phyloP scores from a whole-genome alignment of 1,284 basidiomycete genomes.

The Ceratobasidium sp. region DNA sequence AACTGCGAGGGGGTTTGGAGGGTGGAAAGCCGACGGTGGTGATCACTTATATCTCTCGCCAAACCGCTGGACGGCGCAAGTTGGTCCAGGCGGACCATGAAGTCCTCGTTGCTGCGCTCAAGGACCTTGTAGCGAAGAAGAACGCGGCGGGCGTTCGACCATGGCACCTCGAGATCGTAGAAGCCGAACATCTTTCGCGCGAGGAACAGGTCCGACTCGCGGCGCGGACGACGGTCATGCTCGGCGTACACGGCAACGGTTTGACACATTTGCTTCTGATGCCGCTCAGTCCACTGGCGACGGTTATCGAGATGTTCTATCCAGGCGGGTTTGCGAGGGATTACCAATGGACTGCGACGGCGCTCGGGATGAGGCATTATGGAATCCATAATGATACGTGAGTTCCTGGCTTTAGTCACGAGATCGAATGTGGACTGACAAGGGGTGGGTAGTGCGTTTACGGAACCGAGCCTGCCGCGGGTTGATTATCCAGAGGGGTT shows the following conservation, averaged over 20 bases:
- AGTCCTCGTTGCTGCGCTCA: slow-evolving; percentile 45
- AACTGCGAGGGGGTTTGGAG: not conserved
- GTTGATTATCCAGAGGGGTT: slow-evolving; percentile 59
- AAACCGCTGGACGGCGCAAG: slow-evolving; percentile 45
- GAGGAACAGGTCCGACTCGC: slow-evolving; percentile 48
- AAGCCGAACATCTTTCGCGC: slow-evolving; percentile 45
- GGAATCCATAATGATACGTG: slow-evolving; percentile 49
- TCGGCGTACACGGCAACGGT: slow-evolving; percentile 51
- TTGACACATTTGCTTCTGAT: slow-evolving; percentile 48
- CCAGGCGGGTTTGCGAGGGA: slow-evolving; percentile 49
- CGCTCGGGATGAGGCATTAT: slow-evolving; percentile 57
- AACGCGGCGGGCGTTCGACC: not conserved
- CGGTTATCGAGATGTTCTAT: slow-evolving; percentile 49
- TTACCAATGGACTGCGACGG: slow-evolving; percentile 51
- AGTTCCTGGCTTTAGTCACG: not conserved
- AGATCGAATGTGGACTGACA: not conserved
- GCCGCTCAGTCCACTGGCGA: slow-evolving; percentile 39
- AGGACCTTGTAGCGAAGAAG: slow-evolving; percentile 40
- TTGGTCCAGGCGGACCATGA: slow-evolving; percentile 47
- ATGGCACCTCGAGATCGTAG: slow-evolving; percentile 47
- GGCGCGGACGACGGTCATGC: slow-evolving; percentile 48
- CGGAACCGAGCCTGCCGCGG: slow-evolving; percentile 56
- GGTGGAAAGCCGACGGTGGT: slow-evolving; percentile 34
- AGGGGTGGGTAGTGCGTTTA: slow-evolving; percentile 47
- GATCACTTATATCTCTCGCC: slow-evolving; percentile 49